phyloP scores from a whole-genome alignment of 441 rosid genomes.

The Omphalea diandra region DNA sequence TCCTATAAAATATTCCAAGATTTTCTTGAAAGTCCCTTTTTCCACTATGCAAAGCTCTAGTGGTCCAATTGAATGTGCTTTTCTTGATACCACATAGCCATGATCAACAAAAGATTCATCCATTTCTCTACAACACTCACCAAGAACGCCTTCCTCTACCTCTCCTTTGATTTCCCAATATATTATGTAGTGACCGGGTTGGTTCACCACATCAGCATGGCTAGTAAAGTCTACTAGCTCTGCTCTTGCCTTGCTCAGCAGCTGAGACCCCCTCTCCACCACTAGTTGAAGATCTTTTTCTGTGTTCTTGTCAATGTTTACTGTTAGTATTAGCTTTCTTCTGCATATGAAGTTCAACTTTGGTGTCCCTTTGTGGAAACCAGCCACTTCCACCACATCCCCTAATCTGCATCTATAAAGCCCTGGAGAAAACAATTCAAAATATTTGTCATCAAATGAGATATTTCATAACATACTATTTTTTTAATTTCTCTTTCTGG shows the following conservation, averaged over 20 bases:
- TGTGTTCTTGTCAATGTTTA: constrained; percentile 91
- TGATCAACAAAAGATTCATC: constrained; percentile 71
- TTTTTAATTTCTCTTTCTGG: too few species aligned
- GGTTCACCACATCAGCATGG: constrained; percentile 52
- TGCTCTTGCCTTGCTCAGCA: constrained; percentile 44
- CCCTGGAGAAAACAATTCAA: constrained; percentile 36
- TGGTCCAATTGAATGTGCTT: constrained; percentile 67
- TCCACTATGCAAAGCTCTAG: constrained; percentile 72
- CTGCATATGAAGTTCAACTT: constrained; percentile 80
- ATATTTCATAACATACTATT: too few species aligned
- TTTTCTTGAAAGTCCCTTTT: constrained; percentile 68
- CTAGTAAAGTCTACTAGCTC: constrained; percentile 87
- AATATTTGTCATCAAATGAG: background rate
- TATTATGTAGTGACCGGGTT: constrained; percentile 83
- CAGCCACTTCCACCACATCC: constrained; percentile 80
- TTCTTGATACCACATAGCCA: constrained; percentile 81
- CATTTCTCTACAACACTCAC: constrained; percentile 68
- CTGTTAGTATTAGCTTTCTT: constrained; percentile 65
- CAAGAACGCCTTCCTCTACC: constrained; percentile 56
- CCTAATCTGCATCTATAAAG: constrained; percentile 75
- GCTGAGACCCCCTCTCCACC: constrained; percentile 57
- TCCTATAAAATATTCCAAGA: constrained; percentile 61
- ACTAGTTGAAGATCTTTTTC: constrained; percentile 83
- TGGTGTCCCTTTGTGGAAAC: constrained; percentile 74
- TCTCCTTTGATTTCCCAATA: constrained; percentile 89